A percentile compares a stretch with the other conserved stretches of the same genome.
These are phyloP conservation scores for Rutidosis leptorrhynchoides DNA, from an alignment of 129 eudicot genomes.

Conservation along the genomic window DNA sequence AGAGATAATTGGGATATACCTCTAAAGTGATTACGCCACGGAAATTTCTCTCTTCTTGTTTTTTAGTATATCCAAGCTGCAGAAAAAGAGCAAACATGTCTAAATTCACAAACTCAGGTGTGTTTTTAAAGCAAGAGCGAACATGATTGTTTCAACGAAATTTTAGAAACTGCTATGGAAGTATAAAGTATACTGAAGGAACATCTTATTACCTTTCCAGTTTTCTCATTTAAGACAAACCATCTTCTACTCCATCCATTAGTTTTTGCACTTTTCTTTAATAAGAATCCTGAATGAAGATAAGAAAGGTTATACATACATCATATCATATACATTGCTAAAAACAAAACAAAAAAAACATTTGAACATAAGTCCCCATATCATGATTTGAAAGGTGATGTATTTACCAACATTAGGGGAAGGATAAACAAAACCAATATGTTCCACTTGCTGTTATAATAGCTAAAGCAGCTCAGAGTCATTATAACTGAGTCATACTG, in stretches of 20 bases:
- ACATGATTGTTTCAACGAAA: neutral
- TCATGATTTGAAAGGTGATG: neutral
- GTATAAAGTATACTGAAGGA: constrained; percentile 10
- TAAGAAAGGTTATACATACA: constrained; percentile 6
- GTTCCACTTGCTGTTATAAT: neutral
- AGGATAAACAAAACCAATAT: too few relatives aligned
- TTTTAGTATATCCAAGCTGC: constrained; percentile 99
- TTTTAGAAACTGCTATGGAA: neutral
- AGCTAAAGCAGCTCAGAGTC: neutral
- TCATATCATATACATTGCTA: neutral
- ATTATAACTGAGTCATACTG: neutral
- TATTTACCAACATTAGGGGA: neutral
- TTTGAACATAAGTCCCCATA: constrained; percentile 1
- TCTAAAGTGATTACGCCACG: constrained; percentile 97
- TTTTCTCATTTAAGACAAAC: constrained; percentile 96
- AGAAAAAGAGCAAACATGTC: constrained; percentile 5
- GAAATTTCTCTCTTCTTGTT: constrained; percentile 90
- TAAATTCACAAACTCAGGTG: constrained; percentile 14
- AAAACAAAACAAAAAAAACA: constrained; percentile 1
- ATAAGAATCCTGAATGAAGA: constrained; percentile 59
- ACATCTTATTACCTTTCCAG: constrained; percentile 73
- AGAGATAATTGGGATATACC: constrained; percentile 42
- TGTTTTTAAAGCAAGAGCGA: neutral
- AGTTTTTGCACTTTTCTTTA: constrained; percentile 89
- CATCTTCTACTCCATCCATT: constrained; percentile 93